Evolutionary conservation across 108 stramenopile species (phyloP), one percentile per base, ranked within the genome.

Genomic region (Nitzschia inconspicua): DNA sequence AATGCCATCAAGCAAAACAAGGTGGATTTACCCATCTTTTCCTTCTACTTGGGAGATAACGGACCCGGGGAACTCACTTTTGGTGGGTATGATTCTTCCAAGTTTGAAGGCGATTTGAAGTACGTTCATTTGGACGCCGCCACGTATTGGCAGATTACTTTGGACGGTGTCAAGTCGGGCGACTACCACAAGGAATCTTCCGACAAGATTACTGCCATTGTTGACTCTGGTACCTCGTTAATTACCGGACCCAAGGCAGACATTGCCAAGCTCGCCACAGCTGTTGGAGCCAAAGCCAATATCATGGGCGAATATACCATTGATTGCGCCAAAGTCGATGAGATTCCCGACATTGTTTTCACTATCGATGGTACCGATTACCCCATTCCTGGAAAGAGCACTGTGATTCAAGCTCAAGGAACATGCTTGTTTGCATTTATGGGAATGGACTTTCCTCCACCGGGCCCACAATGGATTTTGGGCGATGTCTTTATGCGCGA

Each of bases 401-500:
- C 87, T 32, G 92, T 95, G 32, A 93, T 99, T 52, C 93, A 97
- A 65, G 72, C 88, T 44, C 67, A 76, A 26, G 79, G 78, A 16
- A 80, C 74, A 35, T 98, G 98, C 76, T 62, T 98, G 34, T 91
- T 98, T 65, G 96, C 95, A 13, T 84, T 98, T 68, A 95, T 95
- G 89, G 96, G 87, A 43, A 89, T 98, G 68, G 97, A 98, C 76
- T 77, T 97, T 44, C 58, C 52, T 6, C 51, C 57, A 39, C 65
- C 60, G 27, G 88, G 79, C 10, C 96, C 96, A 1, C 71, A 92
- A 28, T 98, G 96, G 96, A 97, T 99, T 66, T 80, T 99, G 72
- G 99, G 99, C 29, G 99, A 99, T 77, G 95, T 98, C 42, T 99
- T 99, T 70, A 94, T 99, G 91, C 77, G 97, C 26, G 73, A 98